Evolutionary conservation across 148 eudicot species (phyloP).

Genomic region (Vaccinium vitisidaea): DNA sequence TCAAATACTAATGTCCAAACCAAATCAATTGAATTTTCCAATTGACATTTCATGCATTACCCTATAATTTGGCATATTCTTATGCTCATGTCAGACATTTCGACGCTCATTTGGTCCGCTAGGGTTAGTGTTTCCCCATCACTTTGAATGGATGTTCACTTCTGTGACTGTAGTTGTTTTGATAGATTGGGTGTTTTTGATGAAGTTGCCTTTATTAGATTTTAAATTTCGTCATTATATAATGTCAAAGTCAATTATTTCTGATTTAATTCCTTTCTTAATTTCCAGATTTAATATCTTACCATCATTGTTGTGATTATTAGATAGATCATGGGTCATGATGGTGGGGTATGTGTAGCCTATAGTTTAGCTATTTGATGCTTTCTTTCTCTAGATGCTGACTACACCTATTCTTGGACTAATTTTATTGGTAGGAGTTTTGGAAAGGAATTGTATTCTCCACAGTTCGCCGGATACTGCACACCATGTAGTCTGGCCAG

Average conservation of each 20-base stretch:
- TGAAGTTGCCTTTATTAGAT: not conserved
- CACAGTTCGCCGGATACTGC: no score
- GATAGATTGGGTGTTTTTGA: not conserved
- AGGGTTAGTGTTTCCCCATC: not conserved
- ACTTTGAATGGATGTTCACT: not conserved
- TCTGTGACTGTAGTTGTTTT: not conserved
- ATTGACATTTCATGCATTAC: not conserved
- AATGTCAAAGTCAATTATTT: constrained; percentile 6
- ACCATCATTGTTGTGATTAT: not conserved
- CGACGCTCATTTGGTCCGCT: not conserved
- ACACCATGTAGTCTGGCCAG: no score
- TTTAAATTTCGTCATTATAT: not conserved
- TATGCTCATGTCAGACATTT: not conserved
- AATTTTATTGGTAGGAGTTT: not conserved
- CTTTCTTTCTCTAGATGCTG: constrained; percentile 8
- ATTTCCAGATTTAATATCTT: not conserved
- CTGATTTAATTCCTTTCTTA: not conserved
- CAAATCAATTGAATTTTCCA: not conserved
- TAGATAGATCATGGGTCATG: constrained; percentile 9
- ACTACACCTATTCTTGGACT: not conserved
- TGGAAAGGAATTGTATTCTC: no score
- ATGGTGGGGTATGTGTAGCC: not conserved
- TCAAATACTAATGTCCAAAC: no score
- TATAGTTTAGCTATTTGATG: not conserved
- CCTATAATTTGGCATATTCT: not conserved